Conservation (phyloP, 2,329 filamentous ascomycete species). For the Alternaria brassicae region DNA sequence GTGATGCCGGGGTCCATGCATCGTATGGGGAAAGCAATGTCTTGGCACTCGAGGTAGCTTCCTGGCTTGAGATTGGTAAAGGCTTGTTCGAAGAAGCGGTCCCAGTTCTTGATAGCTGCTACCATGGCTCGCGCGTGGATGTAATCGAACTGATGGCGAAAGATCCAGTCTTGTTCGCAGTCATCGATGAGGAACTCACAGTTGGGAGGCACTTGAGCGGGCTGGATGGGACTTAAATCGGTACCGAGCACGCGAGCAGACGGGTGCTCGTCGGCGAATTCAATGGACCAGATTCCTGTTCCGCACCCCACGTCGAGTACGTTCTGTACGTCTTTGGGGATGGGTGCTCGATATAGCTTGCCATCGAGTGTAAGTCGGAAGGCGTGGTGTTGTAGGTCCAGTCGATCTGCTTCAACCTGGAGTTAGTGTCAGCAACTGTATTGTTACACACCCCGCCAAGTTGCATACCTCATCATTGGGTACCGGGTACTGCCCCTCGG, state of each 20-base stretch:
- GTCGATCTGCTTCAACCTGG: constrained; percentile 38
- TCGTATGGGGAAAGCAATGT: constrained; percentile 42
- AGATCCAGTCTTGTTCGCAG: constrained; percentile 62
- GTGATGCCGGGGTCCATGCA: constrained; percentile 36
- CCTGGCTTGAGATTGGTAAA: constrained; percentile 55
- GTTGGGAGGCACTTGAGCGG: constrained; percentile 41
- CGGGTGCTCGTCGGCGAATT: constrained; percentile 44
- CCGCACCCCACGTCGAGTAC: constrained; percentile 46
- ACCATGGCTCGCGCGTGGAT: constrained; percentile 63
- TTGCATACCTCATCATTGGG: constrained; percentile 44
- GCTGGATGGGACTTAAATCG: constrained; percentile 47
- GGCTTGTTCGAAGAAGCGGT: constrained; percentile 55
- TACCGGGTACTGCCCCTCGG: constrained; percentile 41
- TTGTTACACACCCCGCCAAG: not conserved
- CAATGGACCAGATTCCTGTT: constrained; percentile 45
- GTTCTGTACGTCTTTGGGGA: constrained; percentile 35
- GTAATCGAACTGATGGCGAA: constrained; percentile 62
- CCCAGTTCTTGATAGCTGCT: constrained; percentile 63
- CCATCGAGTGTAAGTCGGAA: constrained; percentile 45
- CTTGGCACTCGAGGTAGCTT: constrained; percentile 61
- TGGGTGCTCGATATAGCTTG: constrained; percentile 38
- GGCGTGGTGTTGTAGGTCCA: constrained; percentile 45
- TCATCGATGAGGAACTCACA: constrained; percentile 48
- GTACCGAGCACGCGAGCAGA: constrained; percentile 44
- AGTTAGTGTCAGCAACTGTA: constrained; percentile 5